phyloP scores from a whole-genome alignment of 1,139 yeast species.

The Protomyces lactucae-debilis region DNA sequence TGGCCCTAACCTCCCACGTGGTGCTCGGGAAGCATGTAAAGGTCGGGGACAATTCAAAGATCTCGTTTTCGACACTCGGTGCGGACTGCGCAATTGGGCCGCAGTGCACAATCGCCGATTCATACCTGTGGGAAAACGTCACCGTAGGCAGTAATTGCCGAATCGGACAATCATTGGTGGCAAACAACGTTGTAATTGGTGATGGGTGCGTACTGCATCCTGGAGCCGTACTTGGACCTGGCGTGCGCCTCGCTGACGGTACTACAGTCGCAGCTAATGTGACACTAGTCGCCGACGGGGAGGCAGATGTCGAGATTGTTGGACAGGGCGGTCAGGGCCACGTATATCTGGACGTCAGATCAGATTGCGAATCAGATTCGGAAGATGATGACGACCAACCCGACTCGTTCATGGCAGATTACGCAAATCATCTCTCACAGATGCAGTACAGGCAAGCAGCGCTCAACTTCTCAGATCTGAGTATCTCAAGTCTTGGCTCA shows the following conservation, averaged over 20 bases:
- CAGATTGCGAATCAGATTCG: constrained; percentile 48
- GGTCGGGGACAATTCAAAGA: constrained; percentile 50
- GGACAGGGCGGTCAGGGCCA: constrained; percentile 51
- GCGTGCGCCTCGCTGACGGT: constrained; percentile 57
- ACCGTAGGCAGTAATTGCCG: constrained; percentile 60
- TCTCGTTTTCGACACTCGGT: constrained; percentile 73
- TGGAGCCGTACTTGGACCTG: constrained; percentile 78
- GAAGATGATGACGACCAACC: constrained; percentile 43
- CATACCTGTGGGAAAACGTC: constrained; percentile 84
- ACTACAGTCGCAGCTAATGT: constrained; percentile 34
- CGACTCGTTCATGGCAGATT: constrained; percentile 37
- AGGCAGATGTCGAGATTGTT: constrained; percentile 33
- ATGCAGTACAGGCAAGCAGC: constrained; percentile 34
- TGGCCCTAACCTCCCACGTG: constrained; percentile 75
- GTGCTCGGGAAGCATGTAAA: constrained; percentile 54
- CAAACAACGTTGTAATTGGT: constrained; percentile 56
- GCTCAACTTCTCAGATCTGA: constrained; percentile 71
- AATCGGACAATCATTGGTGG: constrained; percentile 63
- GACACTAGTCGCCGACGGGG: constrained; percentile 35
- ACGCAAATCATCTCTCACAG: constrained; percentile 38
- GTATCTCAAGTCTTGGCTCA: constrained; percentile 54
- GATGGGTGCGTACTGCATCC: constrained; percentile 50
- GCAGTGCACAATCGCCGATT: constrained; percentile 61
- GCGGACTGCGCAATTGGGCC: constrained; percentile 78
- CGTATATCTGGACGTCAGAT: constrained; percentile 53